Evolutionary conservation across 495 filamentous ascomycete species (phyloP), one percentile per base, ranked within the genome.

Genomic region (Corynascus novoguineensis): DNA sequence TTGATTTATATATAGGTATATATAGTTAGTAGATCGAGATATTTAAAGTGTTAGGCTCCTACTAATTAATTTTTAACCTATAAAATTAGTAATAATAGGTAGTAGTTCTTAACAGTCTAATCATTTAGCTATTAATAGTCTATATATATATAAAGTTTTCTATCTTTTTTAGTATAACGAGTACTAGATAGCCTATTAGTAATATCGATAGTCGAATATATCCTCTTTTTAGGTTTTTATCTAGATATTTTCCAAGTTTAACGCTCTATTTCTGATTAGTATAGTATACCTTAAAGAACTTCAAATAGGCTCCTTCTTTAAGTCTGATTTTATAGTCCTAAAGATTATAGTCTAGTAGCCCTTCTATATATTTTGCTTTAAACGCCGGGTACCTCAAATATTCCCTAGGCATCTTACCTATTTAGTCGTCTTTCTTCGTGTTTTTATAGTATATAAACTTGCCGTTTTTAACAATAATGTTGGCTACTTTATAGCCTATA

Each of bases 1-100:
- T 50, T 50, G 11, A 57, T 55, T n/a, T 32, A 0, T 29, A 55
- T 57, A 15, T 27, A 29, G 35, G 5, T 31, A 31, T 48, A 56
- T 15, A 25, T 32, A 4, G 4, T 29, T 29, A 4, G 44, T 10
- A 56, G 44, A 17, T 56, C 44, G 1, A 56, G 19, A 7, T n/a
- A 19, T 0, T 9, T 57, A 31, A 57, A 57, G n/a, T 28, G 41
- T 12, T 42, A 6, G 0, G 15, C 44, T 6, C 44, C 31, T 24
- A 3, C 8, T 2, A n/a, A n/a, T n/a, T n/a, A n/a, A n/a, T n/a
- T n/a, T n/a, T n/a, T n/a, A n/a, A n/a, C n/a, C n/a, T n/a, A n/a
- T n/a, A n/a, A n/a, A n/a, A n/a, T n/a, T n/a, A n/a, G 31, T 12
- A 56, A 19, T 2, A 34, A 34, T 1, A 14, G 31, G 2, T 34